Percentiles rank a stretch among this genome's conserved stretches.
Conservation (phyloP, 805 yeast genomes). For the Starmerella geochares region DNA sequence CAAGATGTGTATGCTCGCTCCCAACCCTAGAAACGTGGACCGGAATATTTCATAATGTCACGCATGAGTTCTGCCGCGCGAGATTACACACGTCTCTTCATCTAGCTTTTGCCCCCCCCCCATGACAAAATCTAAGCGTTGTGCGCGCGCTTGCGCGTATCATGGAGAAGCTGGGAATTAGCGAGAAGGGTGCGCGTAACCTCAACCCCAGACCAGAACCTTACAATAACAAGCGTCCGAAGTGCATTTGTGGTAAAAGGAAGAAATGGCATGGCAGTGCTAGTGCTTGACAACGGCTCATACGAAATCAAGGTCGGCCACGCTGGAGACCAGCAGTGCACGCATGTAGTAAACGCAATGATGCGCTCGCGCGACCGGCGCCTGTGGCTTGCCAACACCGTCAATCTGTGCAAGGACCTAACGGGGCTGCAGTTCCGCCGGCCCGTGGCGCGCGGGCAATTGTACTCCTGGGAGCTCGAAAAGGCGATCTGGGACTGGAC, state of each 20-base stretch:
- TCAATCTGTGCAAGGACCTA: constrained; percentile 54
- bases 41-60: not conserved
- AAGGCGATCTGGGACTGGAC: constrained; percentile 84
- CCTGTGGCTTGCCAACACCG: constrained; percentile 61
- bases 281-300: constrained; percentile 85
- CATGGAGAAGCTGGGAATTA: no score
- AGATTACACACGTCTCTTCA: no score
- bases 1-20: not conserved
- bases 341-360: constrained; percentile 55
- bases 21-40: constrained; percentile 5
- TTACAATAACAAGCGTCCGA: not conserved
- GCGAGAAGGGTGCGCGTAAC: no score
- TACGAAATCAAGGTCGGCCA: constrained; percentile 63
- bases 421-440: constrained; percentile 65
- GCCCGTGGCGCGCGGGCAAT: constrained; percentile 81
- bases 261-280: constrained; percentile 17
- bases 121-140: no score
- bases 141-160: no score
- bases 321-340: constrained; percentile 35
- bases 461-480: constrained; percentile 84
- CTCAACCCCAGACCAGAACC: no score
- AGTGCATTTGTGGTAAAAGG: not conserved
- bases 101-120: no score
- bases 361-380: constrained; percentile 66
- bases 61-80: no score